These are phyloP conservation scores for Diplodia intermedia DNA, from an alignment of 2,329 filamentous ascomycete genomes.

Conservation along the genomic window DNA sequence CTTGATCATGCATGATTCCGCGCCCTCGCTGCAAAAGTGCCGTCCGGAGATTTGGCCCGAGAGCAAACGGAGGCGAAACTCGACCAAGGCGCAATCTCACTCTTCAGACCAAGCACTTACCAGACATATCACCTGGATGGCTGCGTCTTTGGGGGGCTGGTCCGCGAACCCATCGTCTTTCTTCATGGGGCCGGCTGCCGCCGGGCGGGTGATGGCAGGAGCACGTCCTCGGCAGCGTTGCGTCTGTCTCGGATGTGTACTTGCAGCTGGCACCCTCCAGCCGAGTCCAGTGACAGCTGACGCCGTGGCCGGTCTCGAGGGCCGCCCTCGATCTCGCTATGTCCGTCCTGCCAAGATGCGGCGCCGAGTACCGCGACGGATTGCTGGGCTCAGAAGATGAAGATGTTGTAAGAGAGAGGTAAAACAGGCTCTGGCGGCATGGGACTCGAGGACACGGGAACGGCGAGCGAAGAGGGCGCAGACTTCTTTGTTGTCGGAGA, in stretches of 20 bases:
- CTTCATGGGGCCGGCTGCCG: conserved; percentile 48
- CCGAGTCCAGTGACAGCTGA: neutral
- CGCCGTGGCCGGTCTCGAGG: neutral
- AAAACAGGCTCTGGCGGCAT: conserved; percentile 10
- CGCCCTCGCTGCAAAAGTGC: conserved; percentile 8
- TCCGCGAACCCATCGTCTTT: conserved; percentile 45
- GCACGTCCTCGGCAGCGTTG: conserved; percentile 18
- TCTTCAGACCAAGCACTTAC: conserved; percentile 40
- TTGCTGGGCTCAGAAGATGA: neutral
- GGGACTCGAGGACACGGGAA: neutral
- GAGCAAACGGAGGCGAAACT: conserved; percentile 8
- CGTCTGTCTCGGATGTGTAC: conserved; percentile 17
- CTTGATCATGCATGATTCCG: conserved; percentile 20
- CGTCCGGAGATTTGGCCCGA: conserved; percentile 1
- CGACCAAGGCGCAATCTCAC: conserved; percentile 12
- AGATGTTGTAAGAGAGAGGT: neutral
- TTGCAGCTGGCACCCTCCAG: neutral
- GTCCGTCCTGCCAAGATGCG: conserved; percentile 5
- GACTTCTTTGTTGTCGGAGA: conserved; percentile 16
- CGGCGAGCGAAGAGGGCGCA: neutral
- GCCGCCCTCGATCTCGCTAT: neutral
- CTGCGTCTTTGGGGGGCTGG: conserved; percentile 48
- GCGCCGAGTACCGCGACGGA: neutral
- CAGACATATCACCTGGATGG: conserved; percentile 59
- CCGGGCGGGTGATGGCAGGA: conserved; percentile 19